phyloP scores from a whole-genome alignment of 139 green algal genomes.

The Chlamydomonas schloesseri region DNA sequence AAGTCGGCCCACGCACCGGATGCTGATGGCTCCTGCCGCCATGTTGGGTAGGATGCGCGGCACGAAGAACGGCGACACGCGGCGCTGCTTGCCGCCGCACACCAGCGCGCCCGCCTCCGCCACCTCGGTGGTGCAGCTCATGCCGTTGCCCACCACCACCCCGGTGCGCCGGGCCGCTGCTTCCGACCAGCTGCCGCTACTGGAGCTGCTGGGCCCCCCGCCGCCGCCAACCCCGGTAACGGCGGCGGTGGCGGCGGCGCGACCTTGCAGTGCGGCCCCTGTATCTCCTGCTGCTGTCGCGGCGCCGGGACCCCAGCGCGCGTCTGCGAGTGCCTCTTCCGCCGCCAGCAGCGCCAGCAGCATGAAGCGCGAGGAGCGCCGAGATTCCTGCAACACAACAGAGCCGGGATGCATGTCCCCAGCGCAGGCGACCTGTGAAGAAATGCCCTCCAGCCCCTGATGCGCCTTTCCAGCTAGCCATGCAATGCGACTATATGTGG shows the following conservation, averaged over 20 bases:
- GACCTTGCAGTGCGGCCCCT: no score
- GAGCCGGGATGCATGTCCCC: no score
- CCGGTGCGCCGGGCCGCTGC: conserved; percentile 66
- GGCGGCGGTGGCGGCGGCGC: no score
- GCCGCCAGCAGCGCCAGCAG: conserved; percentile 44
- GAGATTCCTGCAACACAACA: conserved; percentile 24
- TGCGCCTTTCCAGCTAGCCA: no score
- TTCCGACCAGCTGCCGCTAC: not conserved
- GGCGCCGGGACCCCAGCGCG: conserved; percentile 51
- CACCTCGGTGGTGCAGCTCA: conserved; percentile 88
- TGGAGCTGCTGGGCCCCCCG: not conserved
- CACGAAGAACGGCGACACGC: conserved; percentile 94
- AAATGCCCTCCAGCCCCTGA: no score
- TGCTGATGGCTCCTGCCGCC: conserved; percentile 91
- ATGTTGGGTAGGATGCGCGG: conserved; percentile 93
- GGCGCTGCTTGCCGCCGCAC: conserved; percentile 63
- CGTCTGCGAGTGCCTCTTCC: conserved; percentile 69
- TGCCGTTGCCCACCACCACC: conserved; percentile 90
- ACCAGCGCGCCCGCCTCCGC: conserved; percentile 76
- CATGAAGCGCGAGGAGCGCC: conserved; percentile 43
- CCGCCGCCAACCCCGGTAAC: no score
- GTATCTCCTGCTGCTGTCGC: no score
- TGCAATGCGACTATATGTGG: no score
- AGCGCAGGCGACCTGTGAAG: no score
- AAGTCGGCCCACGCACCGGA: conserved; percentile 46